Percentiles rank a stretch among this genome's conserved stretches.
phyloP scores from a whole-genome alignment of 192 early-diverging fungal species.

The Geranomyces michiganensis region DNA sequence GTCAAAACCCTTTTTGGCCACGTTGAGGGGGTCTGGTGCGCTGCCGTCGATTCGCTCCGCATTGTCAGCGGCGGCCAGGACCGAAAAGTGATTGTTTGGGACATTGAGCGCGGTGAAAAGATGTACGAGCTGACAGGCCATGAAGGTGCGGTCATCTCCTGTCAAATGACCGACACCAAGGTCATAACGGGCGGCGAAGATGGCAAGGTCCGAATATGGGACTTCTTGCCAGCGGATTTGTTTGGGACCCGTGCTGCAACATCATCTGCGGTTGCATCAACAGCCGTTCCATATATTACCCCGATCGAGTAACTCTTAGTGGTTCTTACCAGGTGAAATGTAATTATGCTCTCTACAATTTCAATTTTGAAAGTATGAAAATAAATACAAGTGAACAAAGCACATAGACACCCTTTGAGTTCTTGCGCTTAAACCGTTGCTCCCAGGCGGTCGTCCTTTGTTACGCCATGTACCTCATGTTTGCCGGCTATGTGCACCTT shows the following conservation, averaged over 20 bases:
- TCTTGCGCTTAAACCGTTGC: no score
- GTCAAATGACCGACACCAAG: constrained; percentile 84
- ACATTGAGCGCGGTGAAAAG: constrained; percentile 76
- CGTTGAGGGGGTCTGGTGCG: constrained; percentile 82
- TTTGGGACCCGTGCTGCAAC: neutral
- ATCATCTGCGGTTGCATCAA: neutral
- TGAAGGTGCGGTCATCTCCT: constrained; percentile 74
- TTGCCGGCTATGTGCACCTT: no score
- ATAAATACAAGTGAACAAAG: no score
- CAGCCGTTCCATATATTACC: no score
- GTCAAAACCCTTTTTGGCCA: constrained; percentile 83
- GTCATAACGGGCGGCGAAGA: constrained; percentile 87
- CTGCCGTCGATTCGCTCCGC: constrained; percentile 70
- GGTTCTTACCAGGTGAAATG: no score
- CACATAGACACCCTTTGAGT: no score
- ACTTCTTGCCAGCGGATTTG: constrained; percentile 60
- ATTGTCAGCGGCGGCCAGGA: constrained; percentile 87
- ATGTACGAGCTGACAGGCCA: constrained; percentile 76
- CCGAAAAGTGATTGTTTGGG: constrained; percentile 91
- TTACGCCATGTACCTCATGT: no score
- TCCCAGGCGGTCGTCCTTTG: no score
- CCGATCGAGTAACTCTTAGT: no score
- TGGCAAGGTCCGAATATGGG: constrained; percentile 78
- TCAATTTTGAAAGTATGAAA: no score
- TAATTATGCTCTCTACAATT: no score